phyloP scores from a whole-genome alignment of 371 early-diverging fungal genomes.

The Apophysomyces variabilis region DNA sequence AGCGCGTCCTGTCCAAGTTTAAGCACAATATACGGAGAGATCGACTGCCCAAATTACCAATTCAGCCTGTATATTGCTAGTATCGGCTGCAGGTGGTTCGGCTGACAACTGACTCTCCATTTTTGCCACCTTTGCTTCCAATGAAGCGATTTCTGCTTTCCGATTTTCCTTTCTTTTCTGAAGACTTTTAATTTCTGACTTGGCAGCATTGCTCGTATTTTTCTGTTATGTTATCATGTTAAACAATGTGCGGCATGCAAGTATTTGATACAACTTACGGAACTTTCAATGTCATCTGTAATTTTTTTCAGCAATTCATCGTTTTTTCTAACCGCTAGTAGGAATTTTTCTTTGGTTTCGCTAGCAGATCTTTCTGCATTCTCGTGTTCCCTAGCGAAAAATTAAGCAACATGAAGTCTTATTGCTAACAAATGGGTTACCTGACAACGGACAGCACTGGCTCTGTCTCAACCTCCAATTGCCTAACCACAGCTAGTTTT shows the following conservation, averaged over 20 bases:
- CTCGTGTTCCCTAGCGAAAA: slow-evolving; percentile 12
- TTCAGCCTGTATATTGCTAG: slow-evolving; percentile 32
- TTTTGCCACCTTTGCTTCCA: slow-evolving; percentile 52
- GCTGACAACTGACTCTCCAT: slow-evolving; percentile 43
- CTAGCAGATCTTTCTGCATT: neutral
- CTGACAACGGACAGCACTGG: slow-evolving; percentile 40
- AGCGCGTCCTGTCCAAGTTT: slow-evolving; percentile 10
- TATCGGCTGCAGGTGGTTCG: slow-evolving; percentile 38
- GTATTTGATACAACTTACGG: slow-evolving; percentile 17
- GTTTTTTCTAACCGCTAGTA: neutral
- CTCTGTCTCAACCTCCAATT: slow-evolving; percentile 43
- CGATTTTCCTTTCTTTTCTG: slow-evolving; percentile 45
- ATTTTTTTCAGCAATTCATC: slow-evolving; percentile 13
- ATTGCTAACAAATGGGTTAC: slow-evolving; percentile 24
- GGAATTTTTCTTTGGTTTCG: neutral
- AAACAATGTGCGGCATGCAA: too few species aligned
- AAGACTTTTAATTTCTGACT: slow-evolving; percentile 26
- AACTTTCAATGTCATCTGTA: slow-evolving; percentile 8
- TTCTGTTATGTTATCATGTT: slow-evolving; percentile 11
- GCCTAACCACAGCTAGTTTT: slow-evolving; percentile 33
- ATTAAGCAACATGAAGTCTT: neutral
- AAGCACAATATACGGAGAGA: neutral
- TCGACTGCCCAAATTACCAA: slow-evolving; percentile 35
- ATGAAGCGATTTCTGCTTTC: slow-evolving; percentile 35
- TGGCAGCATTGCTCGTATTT: slow-evolving; percentile 11